phyloP scores from a whole-genome alignment of 768 basidiomycete species.

The Rickenella mellea region DNA sequence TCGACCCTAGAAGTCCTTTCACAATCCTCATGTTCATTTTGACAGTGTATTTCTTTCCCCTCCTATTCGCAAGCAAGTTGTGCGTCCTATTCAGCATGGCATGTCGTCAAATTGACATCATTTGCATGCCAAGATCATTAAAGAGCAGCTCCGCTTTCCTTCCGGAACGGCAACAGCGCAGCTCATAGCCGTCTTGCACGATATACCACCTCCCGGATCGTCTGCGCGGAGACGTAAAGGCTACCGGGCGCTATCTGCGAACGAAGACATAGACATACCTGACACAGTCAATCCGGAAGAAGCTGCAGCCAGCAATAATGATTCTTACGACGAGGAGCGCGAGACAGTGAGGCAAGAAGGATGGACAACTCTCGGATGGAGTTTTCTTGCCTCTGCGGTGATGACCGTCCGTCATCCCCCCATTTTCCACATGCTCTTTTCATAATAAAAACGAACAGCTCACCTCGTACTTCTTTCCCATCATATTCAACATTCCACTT shows the following conservation, averaged over 20 bases:
- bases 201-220: constrained; percentile 57
- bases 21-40: constrained; percentile 4
- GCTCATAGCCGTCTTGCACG: constrained; percentile 83
- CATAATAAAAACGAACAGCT: background rate
- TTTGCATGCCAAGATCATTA: constrained; percentile 55
- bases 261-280: constrained; percentile 8
- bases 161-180: constrained; percentile 96
- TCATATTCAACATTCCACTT: constrained; percentile 77
- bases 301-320: constrained; percentile 1
- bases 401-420: constrained; percentile 63
- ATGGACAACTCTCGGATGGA: constrained; percentile 70
- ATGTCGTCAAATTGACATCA: background rate
- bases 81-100: constrained; percentile 24
- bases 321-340: constrained; percentile 20
- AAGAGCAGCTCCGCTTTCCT: constrained; percentile 90
- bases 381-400: constrained; percentile 63
- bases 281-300: constrained; percentile 24
- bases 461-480: constrained; percentile 78
- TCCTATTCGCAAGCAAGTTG: constrained; percentile 90
- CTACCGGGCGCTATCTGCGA: constrained; percentile 30
- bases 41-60: constrained; percentile 89
- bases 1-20: background rate
- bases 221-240: constrained; percentile 44
- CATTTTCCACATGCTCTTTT: background rate
- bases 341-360: constrained; percentile 41